Conservation (phyloP, 192 early-diverging fungal genomes). For the Backusella tarrabulga region DNA sequence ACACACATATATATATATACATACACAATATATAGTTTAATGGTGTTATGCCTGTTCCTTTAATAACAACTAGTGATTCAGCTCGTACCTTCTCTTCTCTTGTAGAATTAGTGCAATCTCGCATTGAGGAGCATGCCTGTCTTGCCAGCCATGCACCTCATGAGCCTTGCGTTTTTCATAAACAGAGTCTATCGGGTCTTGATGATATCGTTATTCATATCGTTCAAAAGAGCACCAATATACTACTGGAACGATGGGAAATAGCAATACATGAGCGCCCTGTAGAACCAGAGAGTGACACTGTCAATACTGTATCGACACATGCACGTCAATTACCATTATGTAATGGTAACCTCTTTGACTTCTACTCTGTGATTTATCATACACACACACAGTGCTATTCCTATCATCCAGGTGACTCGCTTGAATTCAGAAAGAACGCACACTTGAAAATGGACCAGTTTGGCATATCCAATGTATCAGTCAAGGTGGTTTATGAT, state of each 20-base stretch:
- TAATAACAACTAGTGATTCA: background rate
- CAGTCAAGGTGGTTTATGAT: background rate
- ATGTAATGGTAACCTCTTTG: background rate
- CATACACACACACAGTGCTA: background rate
- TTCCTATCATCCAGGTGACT: background rate
- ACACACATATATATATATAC: too few species aligned
- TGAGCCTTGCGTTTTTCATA: constrained; percentile 5
- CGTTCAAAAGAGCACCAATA: constrained; percentile 2
- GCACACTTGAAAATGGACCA: background rate
- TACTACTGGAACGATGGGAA: background rate
- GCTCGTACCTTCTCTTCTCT: background rate
- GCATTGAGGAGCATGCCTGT: background rate
- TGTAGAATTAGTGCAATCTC: background rate
- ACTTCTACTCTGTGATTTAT: background rate
- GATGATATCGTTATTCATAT: background rate
- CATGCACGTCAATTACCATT: background rate
- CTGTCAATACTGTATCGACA: background rate
- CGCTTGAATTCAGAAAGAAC: background rate
- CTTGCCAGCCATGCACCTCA: background rate
- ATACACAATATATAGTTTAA: background rate
- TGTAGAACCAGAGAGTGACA: background rate
- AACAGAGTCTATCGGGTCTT: background rate
- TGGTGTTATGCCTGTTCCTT: constrained; percentile 11
- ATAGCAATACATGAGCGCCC: background rate
- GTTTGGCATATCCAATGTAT: background rate